Evolutionary conservation across 139 green algal genomes (phyloP).

Genomic region (Cymbomonas tetramitiformis): DNA sequence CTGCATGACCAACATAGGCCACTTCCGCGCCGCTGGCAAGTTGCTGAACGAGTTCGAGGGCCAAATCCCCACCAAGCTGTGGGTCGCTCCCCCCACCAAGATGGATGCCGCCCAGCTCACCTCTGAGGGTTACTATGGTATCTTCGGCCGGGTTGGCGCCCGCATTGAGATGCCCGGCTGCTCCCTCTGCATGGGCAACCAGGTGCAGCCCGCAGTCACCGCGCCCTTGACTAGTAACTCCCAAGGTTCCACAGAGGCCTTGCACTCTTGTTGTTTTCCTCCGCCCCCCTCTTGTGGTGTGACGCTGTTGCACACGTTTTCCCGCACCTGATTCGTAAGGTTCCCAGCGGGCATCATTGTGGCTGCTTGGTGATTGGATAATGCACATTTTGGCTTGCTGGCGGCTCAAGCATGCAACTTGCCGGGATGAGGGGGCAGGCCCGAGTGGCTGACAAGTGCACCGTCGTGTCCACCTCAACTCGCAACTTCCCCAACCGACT

Average conservation of each 20-base stretch:
- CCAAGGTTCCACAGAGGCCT: no score
- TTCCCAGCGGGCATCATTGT: no score
- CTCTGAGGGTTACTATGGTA: constrained; percentile 18
- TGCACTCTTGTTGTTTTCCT: no score
- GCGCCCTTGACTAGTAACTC: no score
- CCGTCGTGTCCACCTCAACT: constrained; percentile 22
- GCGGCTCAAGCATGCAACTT: no score
- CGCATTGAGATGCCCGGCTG: constrained; percentile 23
- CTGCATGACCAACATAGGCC: constrained; percentile 27
- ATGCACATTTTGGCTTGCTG: no score
- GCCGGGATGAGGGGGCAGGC: no score
- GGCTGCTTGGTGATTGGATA: no score
- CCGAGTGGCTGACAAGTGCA: constrained; percentile 16
- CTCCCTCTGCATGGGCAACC: constrained; percentile 26
- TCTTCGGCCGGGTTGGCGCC: constrained; percentile 16
- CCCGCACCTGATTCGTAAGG: no score
- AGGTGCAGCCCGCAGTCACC: no score
- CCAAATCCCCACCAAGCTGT: constrained; percentile 16
- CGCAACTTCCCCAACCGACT: constrained; percentile 24
- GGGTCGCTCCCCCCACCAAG: constrained; percentile 22
- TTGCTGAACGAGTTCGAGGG: constrained; percentile 10
- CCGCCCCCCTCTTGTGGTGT: no score
- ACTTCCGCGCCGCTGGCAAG: constrained; percentile 22
- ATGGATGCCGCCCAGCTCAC: constrained; percentile 22
- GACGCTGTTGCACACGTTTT: no score